Conservation (phyloP, 176 grass and related monocot species). For the Eragrostis curvula region DNA sequence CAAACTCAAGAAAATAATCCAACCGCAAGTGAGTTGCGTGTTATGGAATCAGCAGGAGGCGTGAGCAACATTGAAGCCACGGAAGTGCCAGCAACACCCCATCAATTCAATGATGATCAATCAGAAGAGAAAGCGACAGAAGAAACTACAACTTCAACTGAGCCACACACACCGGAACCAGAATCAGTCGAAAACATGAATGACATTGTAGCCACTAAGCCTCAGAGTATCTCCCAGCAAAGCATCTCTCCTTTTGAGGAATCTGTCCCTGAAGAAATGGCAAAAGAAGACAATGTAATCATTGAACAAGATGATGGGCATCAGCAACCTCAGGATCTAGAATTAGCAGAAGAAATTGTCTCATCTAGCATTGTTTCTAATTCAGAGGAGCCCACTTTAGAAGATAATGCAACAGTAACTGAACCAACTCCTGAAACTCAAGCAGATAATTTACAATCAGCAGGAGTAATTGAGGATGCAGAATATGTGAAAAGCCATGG, state of each 20-base stretch:
- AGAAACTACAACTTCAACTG: slow-evolving; percentile 22
- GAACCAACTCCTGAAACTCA: slow-evolving; percentile 29
- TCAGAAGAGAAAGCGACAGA: slow-evolving; percentile 34
- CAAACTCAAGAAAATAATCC: slow-evolving; percentile 34
- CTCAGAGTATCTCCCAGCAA: slow-evolving; percentile 1
- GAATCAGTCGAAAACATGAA: slow-evolving; percentile 26
- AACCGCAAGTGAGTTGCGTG: neutral
- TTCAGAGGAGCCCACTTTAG: slow-evolving; percentile 10
- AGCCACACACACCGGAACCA: slow-evolving; percentile 15
- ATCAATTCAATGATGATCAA: neutral
- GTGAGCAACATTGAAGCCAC: slow-evolving; percentile 25
- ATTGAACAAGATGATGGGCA: slow-evolving; percentile 12
- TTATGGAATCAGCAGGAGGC: slow-evolving; percentile 22
- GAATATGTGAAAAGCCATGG: slow-evolving; percentile 23
- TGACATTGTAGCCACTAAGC: slow-evolving; percentile 3
- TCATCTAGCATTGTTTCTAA: slow-evolving; percentile 19
- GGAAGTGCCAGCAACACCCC: slow-evolving; percentile 18
- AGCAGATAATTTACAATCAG: slow-evolving; percentile 34
- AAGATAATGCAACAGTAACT: slow-evolving; percentile 6
- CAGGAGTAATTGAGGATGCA: slow-evolving; percentile 32
- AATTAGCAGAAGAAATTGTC: slow-evolving; percentile 31
- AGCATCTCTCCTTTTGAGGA: slow-evolving; percentile 21
- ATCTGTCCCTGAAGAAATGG: slow-evolving; percentile 32
- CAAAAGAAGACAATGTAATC: slow-evolving; percentile 10
- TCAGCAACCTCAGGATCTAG: slow-evolving; percentile 34